A percentile compares a stretch with the other conserved stretches of the same genome.
Conservation (phyloP, 2,329 filamentous ascomycete species). For the Exophiala bonariae region DNA sequence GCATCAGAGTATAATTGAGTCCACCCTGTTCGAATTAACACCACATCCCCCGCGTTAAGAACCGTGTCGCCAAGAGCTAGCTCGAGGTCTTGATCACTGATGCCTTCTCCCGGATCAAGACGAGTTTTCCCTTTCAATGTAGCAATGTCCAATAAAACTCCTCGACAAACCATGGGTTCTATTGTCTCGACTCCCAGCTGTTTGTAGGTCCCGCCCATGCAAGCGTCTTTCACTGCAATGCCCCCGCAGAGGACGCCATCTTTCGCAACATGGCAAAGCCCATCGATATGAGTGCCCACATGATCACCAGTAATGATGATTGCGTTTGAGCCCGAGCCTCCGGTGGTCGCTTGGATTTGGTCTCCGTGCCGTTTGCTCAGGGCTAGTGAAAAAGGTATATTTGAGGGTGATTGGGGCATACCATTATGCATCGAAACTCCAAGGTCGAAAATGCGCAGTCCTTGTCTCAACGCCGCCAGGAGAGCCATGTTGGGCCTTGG, state of each 20-base stretch:
- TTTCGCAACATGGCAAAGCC: constrained; percentile 7
- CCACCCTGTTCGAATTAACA: constrained; percentile 12
- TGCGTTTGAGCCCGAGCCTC: constrained; percentile 4
- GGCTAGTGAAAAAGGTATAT: constrained; percentile 18
- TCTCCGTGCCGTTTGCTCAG: constrained; percentile 5
- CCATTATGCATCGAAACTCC: constrained; percentile 20
- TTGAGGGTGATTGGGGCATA: constrained; percentile 19
- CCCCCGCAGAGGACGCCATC: constrained; percentile 9
- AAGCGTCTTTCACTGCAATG: constrained; percentile 3
- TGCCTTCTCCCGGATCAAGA: constrained; percentile 8
- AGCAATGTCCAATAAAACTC: constrained; percentile 11
- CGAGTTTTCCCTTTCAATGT: constrained; percentile 5
- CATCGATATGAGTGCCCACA: constrained; percentile 15
- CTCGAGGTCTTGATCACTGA: constrained; percentile 8
- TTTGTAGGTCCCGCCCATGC: neutral
- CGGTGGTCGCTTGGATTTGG: neutral
- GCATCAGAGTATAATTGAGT: constrained; percentile 2
- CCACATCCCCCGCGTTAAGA: constrained; percentile 7
- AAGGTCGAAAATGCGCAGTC: constrained; percentile 19
- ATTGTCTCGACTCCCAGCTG: constrained; percentile 5
- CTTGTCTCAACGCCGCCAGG: too few relatives aligned
- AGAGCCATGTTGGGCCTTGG: too few relatives aligned
- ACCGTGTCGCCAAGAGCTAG: constrained; percentile 8
- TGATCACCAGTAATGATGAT: constrained; percentile 11
- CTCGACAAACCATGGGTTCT: constrained; percentile 10